Evolutionary conservation across 805 yeast genomes (phyloP).

Genomic region (Saturnispora mendoncae): DNA sequence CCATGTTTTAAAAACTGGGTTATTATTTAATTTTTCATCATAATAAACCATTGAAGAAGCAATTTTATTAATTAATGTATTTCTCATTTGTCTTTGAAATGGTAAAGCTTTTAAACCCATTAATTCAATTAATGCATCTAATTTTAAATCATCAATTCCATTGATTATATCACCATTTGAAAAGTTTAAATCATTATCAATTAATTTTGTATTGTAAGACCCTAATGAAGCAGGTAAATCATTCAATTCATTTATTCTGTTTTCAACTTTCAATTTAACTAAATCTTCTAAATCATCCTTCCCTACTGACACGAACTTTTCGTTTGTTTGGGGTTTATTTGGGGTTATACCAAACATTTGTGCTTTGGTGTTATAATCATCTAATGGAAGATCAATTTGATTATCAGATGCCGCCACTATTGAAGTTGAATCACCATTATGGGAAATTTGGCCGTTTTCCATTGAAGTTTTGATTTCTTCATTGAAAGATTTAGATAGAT

Average conservation of each 20-base stretch:
- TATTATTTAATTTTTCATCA: conserved; percentile 40
- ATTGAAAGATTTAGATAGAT: conserved; percentile 23
- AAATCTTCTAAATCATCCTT: conserved; percentile 42
- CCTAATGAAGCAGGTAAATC: conserved; percentile 64
- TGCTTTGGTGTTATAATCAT: conserved; percentile 32
- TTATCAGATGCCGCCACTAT: neutral
- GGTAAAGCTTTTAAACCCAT: conserved; percentile 57
- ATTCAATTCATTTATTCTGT: conserved; percentile 54
- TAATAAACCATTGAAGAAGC: conserved; percentile 40
- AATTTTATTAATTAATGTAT: conserved; percentile 37
- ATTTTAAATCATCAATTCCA: conserved; percentile 48
- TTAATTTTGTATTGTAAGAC: conserved; percentile 34
- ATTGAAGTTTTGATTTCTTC: neutral
- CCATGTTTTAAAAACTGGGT: conserved; percentile 54
- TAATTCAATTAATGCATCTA: conserved; percentile 61
- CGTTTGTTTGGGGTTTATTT: conserved; percentile 23
- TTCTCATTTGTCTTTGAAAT: conserved; percentile 63
- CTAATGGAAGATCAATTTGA: conserved; percentile 16
- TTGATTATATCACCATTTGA: conserved; percentile 38
- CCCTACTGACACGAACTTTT: conserved; percentile 40
- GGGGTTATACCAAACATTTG: conserved; percentile 32
- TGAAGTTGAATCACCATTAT: too few relatives aligned
- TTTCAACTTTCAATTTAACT: conserved; percentile 44
- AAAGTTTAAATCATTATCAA: conserved; percentile 26
- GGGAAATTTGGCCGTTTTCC: neutral